Percentiles rank a stretch among this genome's conserved stretches.
Conservation (phyloP, 176 grass and related monocot species). For the Dendrocalamus sinicus region DNA sequence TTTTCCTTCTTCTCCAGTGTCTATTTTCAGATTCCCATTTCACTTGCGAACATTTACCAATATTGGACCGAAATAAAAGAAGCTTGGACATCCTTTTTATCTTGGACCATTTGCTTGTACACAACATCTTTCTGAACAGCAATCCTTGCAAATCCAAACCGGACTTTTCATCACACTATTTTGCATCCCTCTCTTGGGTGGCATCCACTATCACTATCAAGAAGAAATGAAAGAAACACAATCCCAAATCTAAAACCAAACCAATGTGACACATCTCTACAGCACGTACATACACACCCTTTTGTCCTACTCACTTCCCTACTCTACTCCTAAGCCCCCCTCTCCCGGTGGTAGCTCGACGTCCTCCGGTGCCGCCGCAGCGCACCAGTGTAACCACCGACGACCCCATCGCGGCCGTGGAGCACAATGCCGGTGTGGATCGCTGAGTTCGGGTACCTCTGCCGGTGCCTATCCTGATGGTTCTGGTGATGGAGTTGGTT, state of each 20-base stretch:
- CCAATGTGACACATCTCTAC: constrained; percentile 54
- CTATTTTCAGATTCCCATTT: neutral
- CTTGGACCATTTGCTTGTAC: constrained; percentile 13
- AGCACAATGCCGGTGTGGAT: constrained; percentile 68
- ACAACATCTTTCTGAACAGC: constrained; percentile 46
- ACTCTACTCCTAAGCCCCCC: constrained; percentile 44
- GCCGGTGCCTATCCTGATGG: constrained; percentile 66
- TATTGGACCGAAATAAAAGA: neutral
- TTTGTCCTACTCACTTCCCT: neutral
- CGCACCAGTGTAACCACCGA: constrained; percentile 31
- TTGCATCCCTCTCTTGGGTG: constrained; percentile 34
- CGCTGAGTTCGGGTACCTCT: constrained; percentile 71
- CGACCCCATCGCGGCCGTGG: constrained; percentile 31
- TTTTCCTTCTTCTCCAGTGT: neutral
- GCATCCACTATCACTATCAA: constrained; percentile 44
- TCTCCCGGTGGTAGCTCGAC: constrained; percentile 48
- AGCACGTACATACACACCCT: constrained; percentile 23
- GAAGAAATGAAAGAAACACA: constrained; percentile 42
- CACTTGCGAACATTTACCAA: neutral
- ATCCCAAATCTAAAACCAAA: constrained; percentile 13
- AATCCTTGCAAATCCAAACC: constrained; percentile 42
- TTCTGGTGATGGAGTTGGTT: constrained; percentile 36
- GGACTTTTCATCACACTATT: constrained; percentile 49
- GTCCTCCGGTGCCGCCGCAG: constrained; percentile 49
- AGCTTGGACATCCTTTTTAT: neutral